Evolutionary conservation across 2,329 filamentous ascomycete genomes (phyloP), one percentile per base, ranked within the genome.

Genomic region (Calycina marina): DNA sequence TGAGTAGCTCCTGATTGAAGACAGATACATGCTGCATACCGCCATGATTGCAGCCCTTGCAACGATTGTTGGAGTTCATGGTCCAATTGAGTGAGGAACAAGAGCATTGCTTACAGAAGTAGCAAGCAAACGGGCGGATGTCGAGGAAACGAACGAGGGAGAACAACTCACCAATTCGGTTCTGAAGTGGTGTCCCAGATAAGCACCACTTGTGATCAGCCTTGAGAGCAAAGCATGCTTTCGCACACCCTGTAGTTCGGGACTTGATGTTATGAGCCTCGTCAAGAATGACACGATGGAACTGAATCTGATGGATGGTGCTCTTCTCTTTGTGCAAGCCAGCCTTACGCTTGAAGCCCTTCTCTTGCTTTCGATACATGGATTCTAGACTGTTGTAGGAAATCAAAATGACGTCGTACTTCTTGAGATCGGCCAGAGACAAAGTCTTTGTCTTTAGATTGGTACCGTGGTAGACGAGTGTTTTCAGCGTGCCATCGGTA

Each of bases 111-210:
- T 88, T 90, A 65, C 90, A 98, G 43, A 94, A 78, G 52, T 98
- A 98, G 43, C 83, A 85, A 5, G 88, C 79, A 54, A 94, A 96
- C 0, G 88, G 88, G 6, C 70, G 68, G 20, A 94, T 67, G 52
- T 93, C 80, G 17, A 98, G 68, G 56, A 98, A 98, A 2, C 90
- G 78, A 35, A 98, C 65, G 14, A 96, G 63, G 1, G 88, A 96
- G 58, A 96, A 94, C 55, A 94, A 92, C 54, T 96, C 88, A 49
- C 90, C 88, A 43, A 96, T 96, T 32, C 88, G 79, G 51, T 96
- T 98, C 55, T 98, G 90, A 1, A 98, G 72, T 0, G 90, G 90
- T 1, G 90, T 98, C 6, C 90, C 90, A 11, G 82, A 90, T 37
- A 98, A 64, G 52, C 90, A 98, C 84, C 90, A 96, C 47, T 92